These are phyloP conservation scores for Thelonectria blattea DNA, from an alignment of 2,329 filamentous ascomycete species.

Conservation along the genomic window DNA sequence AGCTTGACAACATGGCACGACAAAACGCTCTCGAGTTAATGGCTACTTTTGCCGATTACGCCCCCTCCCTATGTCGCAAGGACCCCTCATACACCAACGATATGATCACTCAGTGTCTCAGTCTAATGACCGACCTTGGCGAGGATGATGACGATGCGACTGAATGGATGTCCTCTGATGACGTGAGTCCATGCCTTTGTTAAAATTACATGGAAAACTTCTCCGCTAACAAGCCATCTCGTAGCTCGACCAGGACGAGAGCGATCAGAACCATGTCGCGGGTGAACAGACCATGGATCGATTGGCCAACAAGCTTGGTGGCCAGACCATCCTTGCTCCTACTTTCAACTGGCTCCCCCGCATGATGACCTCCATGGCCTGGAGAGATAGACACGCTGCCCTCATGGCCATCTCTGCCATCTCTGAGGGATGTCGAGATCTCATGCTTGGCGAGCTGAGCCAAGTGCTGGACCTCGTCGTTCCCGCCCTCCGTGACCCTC, in stretches of 20 bases:
- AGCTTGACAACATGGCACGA: conserved; percentile 84
- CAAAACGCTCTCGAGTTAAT: conserved; percentile 97
- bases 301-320: conserved; percentile 94
- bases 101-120: conserved; percentile 98
- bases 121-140: conserved; percentile 96
- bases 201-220: neutral
- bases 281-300: conserved; percentile 99
- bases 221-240: neutral
- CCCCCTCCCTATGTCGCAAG: conserved; percentile 92
- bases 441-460: conserved; percentile 94
- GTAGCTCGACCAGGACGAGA: conserved; percentile 91
- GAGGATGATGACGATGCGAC: conserved; percentile 91
- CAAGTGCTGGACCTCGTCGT: conserved; percentile 96
- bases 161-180: conserved; percentile 92
- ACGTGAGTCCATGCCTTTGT: conserved; percentile 61
- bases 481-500: conserved; percentile 85
- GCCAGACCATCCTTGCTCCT: conserved; percentile 87
- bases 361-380: conserved; percentile 95
- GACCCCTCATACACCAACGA: conserved; percentile 89
- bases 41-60: conserved; percentile 96
- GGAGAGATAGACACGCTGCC: conserved; percentile 94
- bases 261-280: conserved; percentile 94
- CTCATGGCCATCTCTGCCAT: conserved; percentile 99
- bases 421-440: conserved; percentile 92
- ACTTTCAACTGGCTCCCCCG: conserved; percentile 97